Evolutionary conservation across 1,284 basidiomycete species (phyloP).

Genomic region (Moesziomyces parantarcticus): DNA sequence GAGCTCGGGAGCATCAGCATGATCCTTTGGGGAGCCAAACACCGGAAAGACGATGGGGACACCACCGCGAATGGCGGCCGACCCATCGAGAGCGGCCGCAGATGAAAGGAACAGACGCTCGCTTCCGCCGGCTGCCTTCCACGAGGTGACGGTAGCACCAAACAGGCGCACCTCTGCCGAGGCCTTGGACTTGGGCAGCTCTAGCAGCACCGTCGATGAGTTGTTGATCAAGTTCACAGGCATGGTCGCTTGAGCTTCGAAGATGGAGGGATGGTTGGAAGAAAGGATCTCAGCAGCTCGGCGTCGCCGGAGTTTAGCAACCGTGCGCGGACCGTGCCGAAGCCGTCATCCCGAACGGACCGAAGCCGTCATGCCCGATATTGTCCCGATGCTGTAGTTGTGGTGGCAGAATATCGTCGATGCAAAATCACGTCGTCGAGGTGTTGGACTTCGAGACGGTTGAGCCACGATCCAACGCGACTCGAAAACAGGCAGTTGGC

Average conservation of each 20-base stretch:
- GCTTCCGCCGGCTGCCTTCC: slow-evolving; percentile 52
- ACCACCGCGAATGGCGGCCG: slow-evolving; percentile 55
- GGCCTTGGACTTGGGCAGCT: slow-evolving; percentile 42
- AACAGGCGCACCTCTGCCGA: slow-evolving; percentile 51
- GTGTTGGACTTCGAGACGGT: neutral
- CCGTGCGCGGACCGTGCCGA: neutral
- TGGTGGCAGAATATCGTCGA: neutral
- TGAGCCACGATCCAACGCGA: slow-evolving; percentile 12
- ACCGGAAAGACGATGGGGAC: slow-evolving; percentile 63
- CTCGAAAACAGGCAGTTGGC: neutral
- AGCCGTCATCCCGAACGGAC: neutral
- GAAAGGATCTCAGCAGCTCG: neutral
- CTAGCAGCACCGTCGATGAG: slow-evolving; percentile 27
- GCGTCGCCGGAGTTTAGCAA: neutral
- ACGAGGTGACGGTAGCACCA: slow-evolving; percentile 60
- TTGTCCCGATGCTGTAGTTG: too few species aligned
- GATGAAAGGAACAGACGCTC: slow-evolving; percentile 56
- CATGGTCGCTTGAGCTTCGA: slow-evolving; percentile 8
- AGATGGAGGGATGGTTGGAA: neutral
- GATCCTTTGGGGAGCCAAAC: slow-evolving; percentile 53
- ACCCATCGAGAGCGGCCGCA: slow-evolving; percentile 53
- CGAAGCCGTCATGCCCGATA: neutral
- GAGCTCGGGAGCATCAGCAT: slow-evolving; percentile 35
- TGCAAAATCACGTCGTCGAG: neutral
- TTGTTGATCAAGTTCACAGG: slow-evolving; percentile 36